Evolutionary conservation across 2,329 filamentous ascomycete species (phyloP).

Genomic region (Cladosporium halotolerans): DNA sequence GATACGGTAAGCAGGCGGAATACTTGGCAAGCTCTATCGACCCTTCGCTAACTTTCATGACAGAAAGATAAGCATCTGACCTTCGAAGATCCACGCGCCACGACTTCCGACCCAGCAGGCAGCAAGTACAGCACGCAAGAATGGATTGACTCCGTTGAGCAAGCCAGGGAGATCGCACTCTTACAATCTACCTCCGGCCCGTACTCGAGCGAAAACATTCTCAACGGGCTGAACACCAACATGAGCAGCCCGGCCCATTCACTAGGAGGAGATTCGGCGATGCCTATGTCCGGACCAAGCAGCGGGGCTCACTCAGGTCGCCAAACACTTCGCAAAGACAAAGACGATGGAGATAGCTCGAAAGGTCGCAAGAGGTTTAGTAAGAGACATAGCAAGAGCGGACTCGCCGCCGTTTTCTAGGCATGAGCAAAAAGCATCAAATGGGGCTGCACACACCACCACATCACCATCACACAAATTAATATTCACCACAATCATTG

Average conservation of each 20-base stretch:
- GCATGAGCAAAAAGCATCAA: neutral
- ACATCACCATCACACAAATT: neutral
- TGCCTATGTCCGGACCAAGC: conserved; percentile 22
- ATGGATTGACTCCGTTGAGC: conserved; percentile 85
- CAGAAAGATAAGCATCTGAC: conserved; percentile 84
- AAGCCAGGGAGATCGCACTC: conserved; percentile 75
- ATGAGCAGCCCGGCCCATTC: conserved; percentile 73
- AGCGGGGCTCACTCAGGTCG: conserved; percentile 20
- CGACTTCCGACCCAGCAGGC: conserved; percentile 55
- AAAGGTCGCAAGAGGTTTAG: conserved; percentile 68
- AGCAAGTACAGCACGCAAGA: conserved; percentile 70
- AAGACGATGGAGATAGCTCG: conserved; percentile 35
- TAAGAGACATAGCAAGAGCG: conserved; percentile 88
- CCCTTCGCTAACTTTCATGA: neutral
- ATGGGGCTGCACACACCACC: neutral
- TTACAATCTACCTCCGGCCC: conserved; percentile 63
- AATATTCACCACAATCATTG: conserved; percentile 10
- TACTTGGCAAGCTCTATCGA: neutral
- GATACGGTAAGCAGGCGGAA: conserved; percentile 63
- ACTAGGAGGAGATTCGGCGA: conserved; percentile 50
- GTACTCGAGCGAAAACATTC: conserved; percentile 51
- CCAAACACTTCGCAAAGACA: conserved; percentile 39
- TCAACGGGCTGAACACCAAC: conserved; percentile 43
- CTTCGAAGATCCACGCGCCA: conserved; percentile 86
- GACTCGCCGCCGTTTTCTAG: conserved; percentile 81